Percentiles rank a stretch among this genome's conserved stretches.
phyloP scores from a whole-genome alignment of 169 alveolate species.

The Plasmodium blacklocki region DNA sequence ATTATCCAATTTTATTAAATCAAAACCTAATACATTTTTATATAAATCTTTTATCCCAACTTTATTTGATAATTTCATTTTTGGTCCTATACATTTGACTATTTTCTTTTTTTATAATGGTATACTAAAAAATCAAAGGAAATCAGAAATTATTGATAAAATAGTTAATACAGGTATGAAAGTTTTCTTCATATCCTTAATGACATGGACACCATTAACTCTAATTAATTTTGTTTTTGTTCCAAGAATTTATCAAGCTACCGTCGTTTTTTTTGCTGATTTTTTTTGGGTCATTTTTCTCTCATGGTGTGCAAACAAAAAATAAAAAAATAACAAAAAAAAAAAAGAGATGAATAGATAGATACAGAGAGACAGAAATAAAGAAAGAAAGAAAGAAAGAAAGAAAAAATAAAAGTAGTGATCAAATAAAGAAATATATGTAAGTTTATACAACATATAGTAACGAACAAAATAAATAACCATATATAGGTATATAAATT shows the following conservation, averaged over 20 bases:
- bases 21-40: slow-evolving; percentile 70
- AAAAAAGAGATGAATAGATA: too few species aligned
- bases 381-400: background rate
- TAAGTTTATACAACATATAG: too few species aligned
- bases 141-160: slow-evolving; percentile 67
- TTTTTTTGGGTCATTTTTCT: slow-evolving; percentile 76
- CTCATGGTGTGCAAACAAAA: slow-evolving; percentile 71
- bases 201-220: slow-evolving; percentile 77
- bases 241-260: slow-evolving; percentile 75
- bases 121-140: slow-evolving; percentile 55
- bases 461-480: background rate
- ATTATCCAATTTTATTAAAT: slow-evolving; percentile 62
- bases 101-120: slow-evolving; percentile 74
- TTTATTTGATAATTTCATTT: slow-evolving; percentile 74
- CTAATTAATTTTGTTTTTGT: slow-evolving; percentile 73
- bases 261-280: slow-evolving; percentile 70
- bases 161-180: slow-evolving; percentile 70
- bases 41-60: slow-evolving; percentile 75
- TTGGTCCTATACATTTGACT: slow-evolving; percentile 73
- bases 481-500: background rate
- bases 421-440: background rate
- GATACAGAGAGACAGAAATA: too few species aligned
- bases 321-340: slow-evolving; percentile 17
- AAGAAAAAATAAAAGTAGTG: background rate
- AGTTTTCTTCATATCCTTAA: slow-evolving; percentile 65